A percentile compares a stretch with the other conserved stretches of the same genome.
Conservation (phyloP, 2,329 filamentous ascomycete species). For the Fusarium mexicanum region DNA sequence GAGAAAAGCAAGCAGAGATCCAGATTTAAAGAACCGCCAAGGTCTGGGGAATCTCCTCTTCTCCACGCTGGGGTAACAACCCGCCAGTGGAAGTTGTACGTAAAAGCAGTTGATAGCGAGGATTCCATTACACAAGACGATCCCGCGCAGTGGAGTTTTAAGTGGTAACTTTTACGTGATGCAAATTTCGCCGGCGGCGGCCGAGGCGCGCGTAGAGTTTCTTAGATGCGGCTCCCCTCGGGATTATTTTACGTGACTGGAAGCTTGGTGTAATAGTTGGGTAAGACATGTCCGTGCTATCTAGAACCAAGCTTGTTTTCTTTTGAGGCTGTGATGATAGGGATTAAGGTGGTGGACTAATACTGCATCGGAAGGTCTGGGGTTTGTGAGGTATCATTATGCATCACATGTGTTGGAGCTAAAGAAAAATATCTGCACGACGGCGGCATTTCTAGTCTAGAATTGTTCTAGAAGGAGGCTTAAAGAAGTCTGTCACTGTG, state of each 20-base stretch:
- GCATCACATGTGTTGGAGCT: not conserved
- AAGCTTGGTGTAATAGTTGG: slow-evolving; percentile 4
- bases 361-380: not conserved
- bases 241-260: not conserved
- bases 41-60: slow-evolving; percentile 16
- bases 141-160: not conserved
- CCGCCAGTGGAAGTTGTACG: not conserved
- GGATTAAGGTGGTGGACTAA: not conserved
- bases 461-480: not conserved
- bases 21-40: not conserved
- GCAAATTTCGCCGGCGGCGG: not conserved
- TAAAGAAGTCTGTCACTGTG: not conserved
- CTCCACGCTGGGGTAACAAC: not conserved
- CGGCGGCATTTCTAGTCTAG: not conserved
- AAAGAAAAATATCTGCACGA: not conserved
- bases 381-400: not conserved
- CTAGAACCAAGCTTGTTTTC: not conserved
- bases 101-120: slow-evolving; percentile 13
- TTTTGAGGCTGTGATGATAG: fast-evolving
- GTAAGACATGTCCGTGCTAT: not conserved
- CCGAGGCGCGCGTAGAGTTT: slow-evolving; percentile 12
- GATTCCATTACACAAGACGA: slow-evolving; percentile 16
- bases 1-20: not conserved
- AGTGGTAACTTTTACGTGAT: slow-evolving; percentile 23
- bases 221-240: slow-evolving; percentile 13